Evolutionary conservation across 768 basidiomycete genomes (phyloP).

Genomic region (Pulveroboletus ravenelii): DNA sequence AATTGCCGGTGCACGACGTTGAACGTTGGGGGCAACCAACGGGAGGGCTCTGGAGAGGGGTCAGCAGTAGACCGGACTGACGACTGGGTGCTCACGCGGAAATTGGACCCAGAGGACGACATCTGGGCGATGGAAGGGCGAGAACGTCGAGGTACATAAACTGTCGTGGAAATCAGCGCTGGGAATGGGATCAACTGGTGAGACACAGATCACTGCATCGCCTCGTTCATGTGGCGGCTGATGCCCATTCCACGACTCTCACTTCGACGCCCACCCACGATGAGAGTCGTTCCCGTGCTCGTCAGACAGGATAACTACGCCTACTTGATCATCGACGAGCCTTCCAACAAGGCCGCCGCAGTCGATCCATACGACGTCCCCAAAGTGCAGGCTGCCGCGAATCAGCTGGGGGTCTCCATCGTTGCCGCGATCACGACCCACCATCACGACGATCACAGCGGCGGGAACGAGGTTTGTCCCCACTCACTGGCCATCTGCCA

Average conservation of each 20-base stretch:
- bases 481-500: neutral
- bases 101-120: neutral
- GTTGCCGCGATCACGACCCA: conserved; percentile 84
- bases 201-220: conserved; percentile 17
- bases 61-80: neutral
- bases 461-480: conserved; percentile 68
- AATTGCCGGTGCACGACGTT: neutral
- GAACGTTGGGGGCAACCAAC: no score
- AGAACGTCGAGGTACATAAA: neutral
- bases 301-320: conserved; percentile 83
- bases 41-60: neutral
- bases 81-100: conserved; percentile 2
- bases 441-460: conserved; percentile 87
- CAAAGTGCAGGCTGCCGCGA: conserved; percentile 61
- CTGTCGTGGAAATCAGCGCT: conserved; percentile 1
- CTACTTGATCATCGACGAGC: conserved; percentile 72
- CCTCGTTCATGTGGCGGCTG: conserved; percentile 15
- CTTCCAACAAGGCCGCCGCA: conserved; percentile 63
- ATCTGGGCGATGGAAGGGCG: conserved; percentile 2
- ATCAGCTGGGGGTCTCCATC: conserved; percentile 57
- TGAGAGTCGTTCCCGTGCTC: conserved; percentile 77
- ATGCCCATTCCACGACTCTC: conserved; percentile 1
- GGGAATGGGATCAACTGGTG: neutral
- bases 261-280: conserved; percentile 26
- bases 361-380: conserved; percentile 77